Base-by-base conservation (phyloP, 306 rosid genomes). In the Dalbergia cultrata region DNA sequence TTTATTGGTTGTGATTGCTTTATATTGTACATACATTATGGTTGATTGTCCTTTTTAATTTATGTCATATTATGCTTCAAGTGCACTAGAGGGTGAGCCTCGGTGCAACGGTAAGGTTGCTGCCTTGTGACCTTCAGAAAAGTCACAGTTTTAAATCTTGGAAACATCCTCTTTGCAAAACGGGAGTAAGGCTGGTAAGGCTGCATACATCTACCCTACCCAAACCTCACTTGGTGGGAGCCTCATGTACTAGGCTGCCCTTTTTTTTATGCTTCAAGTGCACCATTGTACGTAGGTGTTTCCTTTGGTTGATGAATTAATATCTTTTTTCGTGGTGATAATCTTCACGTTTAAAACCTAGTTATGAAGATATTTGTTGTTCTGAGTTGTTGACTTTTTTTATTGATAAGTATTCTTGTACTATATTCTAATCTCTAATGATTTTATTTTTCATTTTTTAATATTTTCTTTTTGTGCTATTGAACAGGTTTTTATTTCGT, bases 401-500 rank as follows among this genome's bases (percentile, higher is more conserved):
- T 58, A 58, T 9, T n/a, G 19, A 54, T n/a, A 54, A 26, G 6
- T 43, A 67, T 77, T 56, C 22, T 17, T 66, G 14, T 19, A 57
- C 13, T 79, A 45, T 18, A 44, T 63, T 74, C 61, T 18, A 70
- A 54, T 74, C 35, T 62, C 41, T 82, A 4, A 39, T 64, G 81
- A 43, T 44, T 45, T 77, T 31, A 50, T 56, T 18, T 76, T 61
- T 65, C 54, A 67, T 56, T 73, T 72, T 9, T 61, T 6, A 61
- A 54, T 70, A 52, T 76, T 79, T 78, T 35, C 13, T 58, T 56
- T 60, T 43, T 82, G 26, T 75, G 58, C 75, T 50, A 21, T 72
- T 76, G 65, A 79, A 33, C 97, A 95, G 99, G 98, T 95, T 86
- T 95, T 93, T 84, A 58, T 93, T 85, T 85, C 88, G 86, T 95